Evolutionary conservation across 768 basidiomycete genomes (phyloP), one percentile per base, ranked within the genome.

Genomic region (Postia placenta): DNA sequence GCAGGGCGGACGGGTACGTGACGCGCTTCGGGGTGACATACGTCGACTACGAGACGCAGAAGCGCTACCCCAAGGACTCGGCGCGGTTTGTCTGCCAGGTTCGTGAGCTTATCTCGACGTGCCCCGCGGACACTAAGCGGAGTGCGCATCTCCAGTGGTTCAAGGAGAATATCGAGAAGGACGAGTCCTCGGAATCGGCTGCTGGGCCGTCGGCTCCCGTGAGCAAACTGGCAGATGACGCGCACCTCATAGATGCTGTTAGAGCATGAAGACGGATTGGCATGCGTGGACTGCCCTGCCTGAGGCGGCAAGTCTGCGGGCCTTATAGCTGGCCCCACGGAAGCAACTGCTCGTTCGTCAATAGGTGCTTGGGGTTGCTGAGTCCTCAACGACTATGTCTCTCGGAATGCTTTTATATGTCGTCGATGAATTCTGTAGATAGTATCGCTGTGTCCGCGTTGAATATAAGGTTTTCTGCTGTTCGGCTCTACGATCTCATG

Each of bases 21-120:
- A 83, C 82, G 5, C 79, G 84, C 4, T 87, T 87, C 57, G 83
- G 83, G 48, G 72, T 83, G 48, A 85, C 81, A 20, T 83, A 85
- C 56, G 81, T 87, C 45, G 79, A 86, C 67, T 85, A 81, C 63
- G 66, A 74, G 48, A 85, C 83, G 3, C 84, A 81, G 64, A 71
- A 79, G 65, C 72, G 83, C 17, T 76, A 74, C 58, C 81, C 82
- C 14, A 85, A 86, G 58, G 76, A 75, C 14, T 83, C 79, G 12
- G 79, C 75, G 25, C 72, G 71, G 50, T 80, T 81, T 66, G 59
- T 84, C 12, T 58, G 75, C 39, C 69, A 82, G 70, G 81, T 79
- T 48, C n/a, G 15, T 22, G n/a, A 46, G 19, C 15, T 11, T 26
- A 28, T 23, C 22, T 14, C 15, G 17, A n/a, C 14, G 25, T 11